A percentile compares a stretch with the other conserved stretches of the same genome.
Evolutionary conservation across 805 yeast species (phyloP).

Genomic region (Kurtzmaniella fragi): DNA sequence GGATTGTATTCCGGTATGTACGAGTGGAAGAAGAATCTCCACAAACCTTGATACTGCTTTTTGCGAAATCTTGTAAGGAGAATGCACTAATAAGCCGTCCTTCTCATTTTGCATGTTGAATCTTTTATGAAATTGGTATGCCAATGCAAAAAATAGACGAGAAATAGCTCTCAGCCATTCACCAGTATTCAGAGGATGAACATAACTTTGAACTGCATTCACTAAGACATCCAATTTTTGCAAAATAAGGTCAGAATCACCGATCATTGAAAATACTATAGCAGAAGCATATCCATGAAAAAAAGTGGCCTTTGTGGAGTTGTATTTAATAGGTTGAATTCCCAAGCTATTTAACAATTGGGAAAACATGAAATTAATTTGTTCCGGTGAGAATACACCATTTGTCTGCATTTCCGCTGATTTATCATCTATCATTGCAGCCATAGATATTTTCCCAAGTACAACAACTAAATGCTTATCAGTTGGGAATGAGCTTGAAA

Average conservation of each 20-base stretch:
- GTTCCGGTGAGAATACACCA: slow-evolving; percentile 51
- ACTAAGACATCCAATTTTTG: slow-evolving; percentile 49
- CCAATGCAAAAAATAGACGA: slow-evolving; percentile 55
- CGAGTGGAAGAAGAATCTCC: slow-evolving; percentile 47
- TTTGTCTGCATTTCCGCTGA: slow-evolving; percentile 15
- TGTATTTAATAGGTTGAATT: slow-evolving; percentile 44
- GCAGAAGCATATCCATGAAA: slow-evolving; percentile 40
- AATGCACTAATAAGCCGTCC: slow-evolving; percentile 17
- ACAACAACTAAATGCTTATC: slow-evolving; percentile 65
- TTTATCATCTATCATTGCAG: slow-evolving; percentile 25
- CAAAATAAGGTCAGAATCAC: slow-evolving; percentile 45
- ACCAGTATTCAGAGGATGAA: slow-evolving; percentile 91
- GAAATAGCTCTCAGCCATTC: slow-evolving; percentile 77
- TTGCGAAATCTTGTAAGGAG: slow-evolving; percentile 34
- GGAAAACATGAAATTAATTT: slow-evolving; percentile 57
- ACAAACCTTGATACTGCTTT: slow-evolving; percentile 40
- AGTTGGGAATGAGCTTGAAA: slow-evolving; percentile 33
- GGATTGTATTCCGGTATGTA: slow-evolving; percentile 72
- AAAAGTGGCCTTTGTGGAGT: slow-evolving; percentile 35
- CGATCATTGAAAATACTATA: slow-evolving; percentile 60
- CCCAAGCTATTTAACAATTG: slow-evolving; percentile 42
- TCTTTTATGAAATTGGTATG: slow-evolving; percentile 58
- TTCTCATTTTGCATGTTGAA: slow-evolving; percentile 42
- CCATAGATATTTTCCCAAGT: slow-evolving; percentile 55
- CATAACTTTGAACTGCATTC: slow-evolving; percentile 73